phyloP scores from a whole-genome alignment of 1,284 basidiomycete species.

The Erythrobasidium hasegawianum region DNA sequence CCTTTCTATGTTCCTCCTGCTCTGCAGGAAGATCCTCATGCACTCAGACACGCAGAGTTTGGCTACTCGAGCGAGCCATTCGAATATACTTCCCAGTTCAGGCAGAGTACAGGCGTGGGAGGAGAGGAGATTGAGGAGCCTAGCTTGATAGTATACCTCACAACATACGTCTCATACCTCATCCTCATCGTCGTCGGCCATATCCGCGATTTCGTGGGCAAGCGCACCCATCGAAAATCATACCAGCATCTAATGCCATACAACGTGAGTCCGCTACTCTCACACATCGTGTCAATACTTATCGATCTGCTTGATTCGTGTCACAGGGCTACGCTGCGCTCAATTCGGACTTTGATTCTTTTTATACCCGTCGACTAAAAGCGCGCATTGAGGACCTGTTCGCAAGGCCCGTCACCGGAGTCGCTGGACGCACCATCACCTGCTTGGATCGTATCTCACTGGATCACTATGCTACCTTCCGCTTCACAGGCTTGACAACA shows the following conservation, averaged over 20 bases:
- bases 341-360: slow-evolving; percentile 98
- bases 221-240: slow-evolving; percentile 65
- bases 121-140: slow-evolving; percentile 45
- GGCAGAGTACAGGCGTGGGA: slow-evolving; percentile 40
- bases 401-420: slow-evolving; percentile 85
- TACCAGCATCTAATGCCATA: slow-evolving; percentile 79
- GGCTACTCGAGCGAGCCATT: slow-evolving; percentile 16
- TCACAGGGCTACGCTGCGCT: slow-evolving; percentile 96
- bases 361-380: slow-evolving; percentile 95
- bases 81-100: slow-evolving; percentile 38
- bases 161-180: slow-evolving; percentile 55
- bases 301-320: too few relatives aligned
- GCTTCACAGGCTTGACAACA: slow-evolving; percentile 68
- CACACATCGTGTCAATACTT: background rate
- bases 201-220: slow-evolving; percentile 91
- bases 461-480: slow-evolving; percentile 76
- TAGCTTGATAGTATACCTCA: slow-evolving; percentile 41
- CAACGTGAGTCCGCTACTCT: slow-evolving; percentile 58
- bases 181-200: slow-evolving; percentile 86
- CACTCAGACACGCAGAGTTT: slow-evolving; percentile 28
- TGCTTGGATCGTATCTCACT: slow-evolving; percentile 78
- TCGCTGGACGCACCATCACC: slow-evolving; percentile 88
- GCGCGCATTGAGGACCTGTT: slow-evolving; percentile 94
- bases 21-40: slow-evolving; percentile 15
- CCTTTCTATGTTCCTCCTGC: slow-evolving; percentile 30